Conservation (phyloP, 768 basidiomycete species). For the Termitomyces heimii region DNA sequence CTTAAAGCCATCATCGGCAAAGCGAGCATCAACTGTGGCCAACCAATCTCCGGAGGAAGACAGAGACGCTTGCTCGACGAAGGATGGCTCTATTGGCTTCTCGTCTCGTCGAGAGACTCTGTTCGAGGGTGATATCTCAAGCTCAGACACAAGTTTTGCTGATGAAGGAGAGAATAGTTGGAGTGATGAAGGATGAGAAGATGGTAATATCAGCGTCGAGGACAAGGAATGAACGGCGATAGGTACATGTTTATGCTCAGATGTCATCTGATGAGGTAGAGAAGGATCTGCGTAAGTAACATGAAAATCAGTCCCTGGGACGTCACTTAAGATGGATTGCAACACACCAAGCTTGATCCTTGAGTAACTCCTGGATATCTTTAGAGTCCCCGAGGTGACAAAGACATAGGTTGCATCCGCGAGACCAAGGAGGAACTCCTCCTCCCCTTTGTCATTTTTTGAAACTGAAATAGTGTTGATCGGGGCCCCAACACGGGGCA, state of each 20-base stretch:
- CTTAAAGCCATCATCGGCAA: conserved; percentile 58
- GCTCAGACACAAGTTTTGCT: conserved; percentile 70
- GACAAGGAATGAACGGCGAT: conserved; percentile 73
- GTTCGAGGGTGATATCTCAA: conserved; percentile 93
- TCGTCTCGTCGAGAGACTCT: conserved; percentile 80
- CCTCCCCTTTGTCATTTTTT: conserved; percentile 47
- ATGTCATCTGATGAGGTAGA: conserved; percentile 25
- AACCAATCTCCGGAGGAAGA: conserved; percentile 80
- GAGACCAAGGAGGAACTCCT: conserved; percentile 84
- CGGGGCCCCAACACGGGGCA: conserved; percentile 87
- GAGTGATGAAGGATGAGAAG: conserved; percentile 93
- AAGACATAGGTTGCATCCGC: conserved; percentile 78
- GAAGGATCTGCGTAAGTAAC: conserved; percentile 23
- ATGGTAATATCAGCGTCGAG: conserved; percentile 78
- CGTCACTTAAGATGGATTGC: background rate
- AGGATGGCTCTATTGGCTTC: conserved; percentile 64
- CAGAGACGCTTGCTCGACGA: conserved; percentile 66
- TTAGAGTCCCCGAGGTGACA: conserved; percentile 65
- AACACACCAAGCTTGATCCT: conserved; percentile 71
- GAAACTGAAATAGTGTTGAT: conserved; percentile 66
- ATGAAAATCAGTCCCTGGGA: background rate
- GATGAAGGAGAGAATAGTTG: conserved; percentile 80
- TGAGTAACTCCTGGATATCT: conserved; percentile 65
- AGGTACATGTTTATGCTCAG: conserved; percentile 43
- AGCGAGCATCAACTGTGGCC: conserved; percentile 80